phyloP scores from a whole-genome alignment of 2,329 filamentous ascomycete genomes.

The Xylaria sp. region DNA sequence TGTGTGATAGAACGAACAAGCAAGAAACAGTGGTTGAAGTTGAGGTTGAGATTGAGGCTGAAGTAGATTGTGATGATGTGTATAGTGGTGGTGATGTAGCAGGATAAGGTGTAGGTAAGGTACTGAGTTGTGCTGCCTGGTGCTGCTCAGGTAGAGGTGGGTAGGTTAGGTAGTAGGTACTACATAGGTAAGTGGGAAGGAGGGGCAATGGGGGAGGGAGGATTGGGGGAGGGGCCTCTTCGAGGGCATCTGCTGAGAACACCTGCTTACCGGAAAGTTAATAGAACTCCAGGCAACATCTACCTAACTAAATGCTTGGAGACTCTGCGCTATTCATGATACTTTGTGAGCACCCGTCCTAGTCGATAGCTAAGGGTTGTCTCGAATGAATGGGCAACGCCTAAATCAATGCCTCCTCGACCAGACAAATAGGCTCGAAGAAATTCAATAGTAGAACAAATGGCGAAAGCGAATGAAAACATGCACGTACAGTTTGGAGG shows the following conservation, averaged over 20 bases:
- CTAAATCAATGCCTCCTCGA: background rate
- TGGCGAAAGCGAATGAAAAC: background rate
- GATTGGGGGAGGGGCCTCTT: background rate
- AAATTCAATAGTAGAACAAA: background rate
- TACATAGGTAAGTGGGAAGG: conserved; percentile 23
- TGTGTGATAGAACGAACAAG: background rate
- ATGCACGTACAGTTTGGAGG: background rate
- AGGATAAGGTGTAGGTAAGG: conserved; percentile 21
- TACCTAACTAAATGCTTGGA: conserved; percentile 16
- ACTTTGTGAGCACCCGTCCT: conserved; percentile 2
- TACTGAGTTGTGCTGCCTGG: conserved; percentile 35
- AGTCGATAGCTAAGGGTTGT: background rate
- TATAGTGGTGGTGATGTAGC: conserved; percentile 8
- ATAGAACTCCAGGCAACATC: background rate
- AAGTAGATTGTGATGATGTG: background rate
- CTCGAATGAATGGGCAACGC: background rate
- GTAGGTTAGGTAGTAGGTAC: background rate
- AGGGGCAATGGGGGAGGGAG: conserved; percentile 25
- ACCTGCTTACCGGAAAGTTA: conserved; percentile 26
- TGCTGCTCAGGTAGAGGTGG: background rate
- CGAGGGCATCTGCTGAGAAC: background rate
- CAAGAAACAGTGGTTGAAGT: background rate
- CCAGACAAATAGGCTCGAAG: background rate
- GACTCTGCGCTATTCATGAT: conserved; percentile 5
- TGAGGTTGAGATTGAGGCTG: background rate